A percentile compares a stretch with the other conserved stretches of the same genome.
phyloP scores from a whole-genome alignment of 2,329 filamentous ascomycete species.

The Cladosporium sp. region DNA sequence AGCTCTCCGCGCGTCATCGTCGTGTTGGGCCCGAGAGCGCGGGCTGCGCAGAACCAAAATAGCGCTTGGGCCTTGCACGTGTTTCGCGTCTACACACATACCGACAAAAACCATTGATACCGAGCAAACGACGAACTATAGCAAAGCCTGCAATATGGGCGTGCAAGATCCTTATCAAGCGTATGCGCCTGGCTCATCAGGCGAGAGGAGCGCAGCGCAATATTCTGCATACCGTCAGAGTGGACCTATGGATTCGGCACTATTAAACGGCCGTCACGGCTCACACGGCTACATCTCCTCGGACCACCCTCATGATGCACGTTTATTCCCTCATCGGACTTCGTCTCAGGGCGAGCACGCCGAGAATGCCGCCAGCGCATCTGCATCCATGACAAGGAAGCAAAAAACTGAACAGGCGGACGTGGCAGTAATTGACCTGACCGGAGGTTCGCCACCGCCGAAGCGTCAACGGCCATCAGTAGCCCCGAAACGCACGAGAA shows the following conservation, averaged over 20 bases:
- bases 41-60: conserved; percentile 7
- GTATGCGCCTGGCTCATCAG: not conserved
- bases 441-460: conserved; percentile 18
- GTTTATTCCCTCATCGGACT: not conserved
- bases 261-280: conserved; percentile 2
- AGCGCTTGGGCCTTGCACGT: not conserved
- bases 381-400: not conserved
- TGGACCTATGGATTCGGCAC: not conserved
- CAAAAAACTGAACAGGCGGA: not conserved
- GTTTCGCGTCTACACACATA: conserved; percentile 1
- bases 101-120: not conserved
- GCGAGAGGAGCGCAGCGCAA: not conserved
- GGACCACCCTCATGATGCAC: not conserved
- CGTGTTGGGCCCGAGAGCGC: conserved; percentile 1
- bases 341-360: not conserved
- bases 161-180: not conserved
- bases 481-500: not conserved
- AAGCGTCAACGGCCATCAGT: not conserved
- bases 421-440: conserved; percentile 21
- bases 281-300: not conserved
- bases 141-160: not conserved
- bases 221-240: not conserved
- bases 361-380: not conserved
- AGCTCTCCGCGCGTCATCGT: conserved; percentile 16
- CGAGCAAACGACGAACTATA: not conserved